A percentile compares a stretch with the other conserved stretches of the same genome.
These are phyloP conservation scores for Fistulifera solaris DNA, from an alignment of 108 stramenopile species.

Conservation along the genomic window DNA sequence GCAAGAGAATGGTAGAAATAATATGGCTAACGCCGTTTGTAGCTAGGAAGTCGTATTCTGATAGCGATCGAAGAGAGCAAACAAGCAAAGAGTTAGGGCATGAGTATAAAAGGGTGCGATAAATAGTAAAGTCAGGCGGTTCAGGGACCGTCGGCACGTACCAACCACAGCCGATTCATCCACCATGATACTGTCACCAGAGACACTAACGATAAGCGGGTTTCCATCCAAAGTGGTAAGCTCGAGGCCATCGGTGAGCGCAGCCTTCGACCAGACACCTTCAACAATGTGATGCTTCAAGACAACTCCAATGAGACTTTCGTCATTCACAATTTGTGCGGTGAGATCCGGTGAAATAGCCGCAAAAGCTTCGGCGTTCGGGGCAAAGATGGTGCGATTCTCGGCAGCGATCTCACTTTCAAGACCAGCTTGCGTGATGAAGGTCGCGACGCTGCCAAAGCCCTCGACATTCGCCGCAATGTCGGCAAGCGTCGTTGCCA, in stretches of 20 bases:
- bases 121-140: too few species aligned
- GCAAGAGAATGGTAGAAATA: too few species aligned
- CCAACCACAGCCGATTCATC: neutral
- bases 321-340: neutral
- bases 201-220: neutral
- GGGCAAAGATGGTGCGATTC: slow-evolving; percentile 4
- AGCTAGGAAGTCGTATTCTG: too few species aligned
- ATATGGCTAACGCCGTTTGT: too few species aligned
- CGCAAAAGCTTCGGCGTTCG: slow-evolving; percentile 8
- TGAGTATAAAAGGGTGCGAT: too few species aligned
- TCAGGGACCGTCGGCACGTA: too few species aligned
- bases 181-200: slow-evolving; percentile 4
- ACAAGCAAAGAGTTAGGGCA: too few species aligned
- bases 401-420: too few species aligned
- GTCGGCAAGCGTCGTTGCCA: neutral
- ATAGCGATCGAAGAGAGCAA: too few species aligned
- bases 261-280: slow-evolving; percentile 2
- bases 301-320: neutral
- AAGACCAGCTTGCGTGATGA: too few species aligned
- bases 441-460: too few species aligned
- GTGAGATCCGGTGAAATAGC: slow-evolving; percentile 7
- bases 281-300: slow-evolving; percentile 7
- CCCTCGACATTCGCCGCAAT: neutral
- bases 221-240: slow-evolving; percentile 7
- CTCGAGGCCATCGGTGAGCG: slow-evolving; percentile 1